Percentiles rank a stretch among this genome's conserved stretches.
These are phyloP conservation scores for Hypoxylon sp. DNA, from an alignment of 2,329 filamentous ascomycete genomes.

Conservation along the genomic window DNA sequence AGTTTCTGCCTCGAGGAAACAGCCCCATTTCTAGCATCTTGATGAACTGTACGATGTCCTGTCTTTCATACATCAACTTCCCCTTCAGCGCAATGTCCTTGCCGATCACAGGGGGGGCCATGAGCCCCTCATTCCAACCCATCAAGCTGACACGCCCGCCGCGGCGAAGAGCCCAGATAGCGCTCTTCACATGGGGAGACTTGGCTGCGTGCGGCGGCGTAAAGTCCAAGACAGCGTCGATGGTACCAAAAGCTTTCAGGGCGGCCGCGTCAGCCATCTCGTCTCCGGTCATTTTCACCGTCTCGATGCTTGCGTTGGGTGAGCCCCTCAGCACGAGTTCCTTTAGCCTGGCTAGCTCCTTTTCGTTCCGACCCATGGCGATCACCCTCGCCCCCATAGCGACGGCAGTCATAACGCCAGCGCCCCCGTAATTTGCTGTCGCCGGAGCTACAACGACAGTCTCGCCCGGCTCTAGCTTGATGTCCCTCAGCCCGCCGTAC, in stretches of 20 bases:
- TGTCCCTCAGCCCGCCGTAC: conserved; percentile 62
- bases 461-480: conserved; percentile 62
- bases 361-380: conserved; percentile 63
- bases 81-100: conserved; percentile 53
- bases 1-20: conserved; percentile 38
- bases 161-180: conserved; percentile 54
- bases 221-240: conserved; percentile 64
- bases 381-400: conserved; percentile 66
- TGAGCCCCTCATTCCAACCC: conserved; percentile 52
- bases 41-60: conserved; percentile 58
- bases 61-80: conserved; percentile 63
- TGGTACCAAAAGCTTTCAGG: conserved; percentile 47
- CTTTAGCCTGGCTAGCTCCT: conserved; percentile 55
- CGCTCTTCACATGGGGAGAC: conserved; percentile 59
- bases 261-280: conserved; percentile 54
- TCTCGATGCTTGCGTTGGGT: conserved; percentile 53
- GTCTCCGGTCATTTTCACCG: conserved; percentile 61
- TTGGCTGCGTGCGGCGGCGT: conserved; percentile 58
- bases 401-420: conserved; percentile 61
- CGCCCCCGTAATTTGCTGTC: conserved; percentile 63
- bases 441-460: conserved; percentile 63
- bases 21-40: conserved; percentile 61
- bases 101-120: conserved; percentile 49
- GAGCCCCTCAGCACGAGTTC: conserved; percentile 41
- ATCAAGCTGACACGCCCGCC: conserved; percentile 56